phyloP scores from a whole-genome alignment of 768 basidiomycete genomes.

The Russula abietina region DNA sequence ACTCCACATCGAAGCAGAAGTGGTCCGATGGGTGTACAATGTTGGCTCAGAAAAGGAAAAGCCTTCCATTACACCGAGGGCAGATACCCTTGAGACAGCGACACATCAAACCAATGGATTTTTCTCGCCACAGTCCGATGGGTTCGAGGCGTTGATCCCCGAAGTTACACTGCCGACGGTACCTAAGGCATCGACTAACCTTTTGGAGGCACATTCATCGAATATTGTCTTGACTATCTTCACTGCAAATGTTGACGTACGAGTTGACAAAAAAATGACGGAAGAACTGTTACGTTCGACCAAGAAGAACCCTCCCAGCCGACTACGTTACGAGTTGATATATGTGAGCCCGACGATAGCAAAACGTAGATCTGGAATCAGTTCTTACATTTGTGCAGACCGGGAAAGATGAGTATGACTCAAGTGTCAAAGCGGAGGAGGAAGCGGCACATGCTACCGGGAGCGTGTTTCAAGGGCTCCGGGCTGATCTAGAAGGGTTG shows the following conservation, averaged over 20 bases:
- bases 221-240: slow-evolving; percentile 59
- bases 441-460: slow-evolving; percentile 54
- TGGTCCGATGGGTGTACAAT: slow-evolving; percentile 74
- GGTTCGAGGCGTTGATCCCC: slow-evolving; percentile 31
- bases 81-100: slow-evolving; percentile 1
- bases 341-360: slow-evolving; percentile 47
- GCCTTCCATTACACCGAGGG: slow-evolving; percentile 32
- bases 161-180: slow-evolving; percentile 31
- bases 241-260: slow-evolving; percentile 59
- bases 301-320: slow-evolving; percentile 85
- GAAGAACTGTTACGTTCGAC: slow-evolving; percentile 82
- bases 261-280: slow-evolving; percentile 56
- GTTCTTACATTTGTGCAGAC: slow-evolving; percentile 43
- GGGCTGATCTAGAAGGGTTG: slow-evolving; percentile 80
- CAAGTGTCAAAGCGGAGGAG: slow-evolving; percentile 62
- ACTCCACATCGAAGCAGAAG: slow-evolving; percentile 71
- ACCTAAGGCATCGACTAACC: slow-evolving; percentile 28
- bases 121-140: slow-evolving; percentile 38
- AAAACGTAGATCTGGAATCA: neutral
- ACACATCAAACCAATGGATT: slow-evolving; percentile 31
- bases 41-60: slow-evolving; percentile 62
- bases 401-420: slow-evolving; percentile 74
- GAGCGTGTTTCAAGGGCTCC: slow-evolving; percentile 80
- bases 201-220: slow-evolving; percentile 39
- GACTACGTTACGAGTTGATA: slow-evolving; percentile 74